Conservation (phyloP, 768 basidiomycete genomes). For the Leccinum ochraceum region DNA sequence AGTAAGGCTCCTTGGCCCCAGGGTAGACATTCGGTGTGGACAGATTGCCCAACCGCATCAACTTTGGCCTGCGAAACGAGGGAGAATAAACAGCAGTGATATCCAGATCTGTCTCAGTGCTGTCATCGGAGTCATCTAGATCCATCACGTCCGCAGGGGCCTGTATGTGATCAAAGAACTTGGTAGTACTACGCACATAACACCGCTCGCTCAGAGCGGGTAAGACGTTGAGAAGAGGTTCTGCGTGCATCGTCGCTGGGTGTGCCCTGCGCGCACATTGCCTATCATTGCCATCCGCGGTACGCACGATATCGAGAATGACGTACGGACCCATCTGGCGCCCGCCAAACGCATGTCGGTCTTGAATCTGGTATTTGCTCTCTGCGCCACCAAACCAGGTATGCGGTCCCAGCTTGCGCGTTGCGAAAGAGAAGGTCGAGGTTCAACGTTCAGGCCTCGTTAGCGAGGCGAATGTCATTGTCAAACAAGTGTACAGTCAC, state of each 20-base stretch:
- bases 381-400: slow-evolving; percentile 26
- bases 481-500: too few species aligned
- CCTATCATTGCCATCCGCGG: slow-evolving; percentile 52
- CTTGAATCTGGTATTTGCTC: slow-evolving; percentile 66
- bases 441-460: too few species aligned
- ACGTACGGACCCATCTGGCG: slow-evolving; percentile 65
- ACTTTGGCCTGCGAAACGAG: slow-evolving; percentile 36
- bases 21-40: slow-evolving; percentile 66
- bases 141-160: slow-evolving; percentile 74
- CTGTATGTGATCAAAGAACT: slow-evolving; percentile 77
- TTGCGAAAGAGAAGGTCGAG: too few species aligned
- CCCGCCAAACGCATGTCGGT: slow-evolving; percentile 60
- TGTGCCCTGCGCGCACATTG: slow-evolving; percentile 29
- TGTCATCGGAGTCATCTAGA: slow-evolving; percentile 58
- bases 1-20: slow-evolving; percentile 38
- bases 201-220: slow-evolving; percentile 82
- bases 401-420: too few species aligned
- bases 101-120: slow-evolving; percentile 41
- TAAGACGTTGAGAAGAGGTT: slow-evolving; percentile 62
- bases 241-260: slow-evolving; percentile 25
- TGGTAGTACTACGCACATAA: slow-evolving; percentile 58
- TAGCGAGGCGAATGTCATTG: too few species aligned
- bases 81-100: slow-evolving; percentile 31
- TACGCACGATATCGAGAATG: slow-evolving; percentile 76
- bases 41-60: slow-evolving; percentile 69